These are phyloP conservation scores for Blastocystis sp. DNA, from an alignment of 352 stramenopile genomes.

Conservation along the genomic window DNA sequence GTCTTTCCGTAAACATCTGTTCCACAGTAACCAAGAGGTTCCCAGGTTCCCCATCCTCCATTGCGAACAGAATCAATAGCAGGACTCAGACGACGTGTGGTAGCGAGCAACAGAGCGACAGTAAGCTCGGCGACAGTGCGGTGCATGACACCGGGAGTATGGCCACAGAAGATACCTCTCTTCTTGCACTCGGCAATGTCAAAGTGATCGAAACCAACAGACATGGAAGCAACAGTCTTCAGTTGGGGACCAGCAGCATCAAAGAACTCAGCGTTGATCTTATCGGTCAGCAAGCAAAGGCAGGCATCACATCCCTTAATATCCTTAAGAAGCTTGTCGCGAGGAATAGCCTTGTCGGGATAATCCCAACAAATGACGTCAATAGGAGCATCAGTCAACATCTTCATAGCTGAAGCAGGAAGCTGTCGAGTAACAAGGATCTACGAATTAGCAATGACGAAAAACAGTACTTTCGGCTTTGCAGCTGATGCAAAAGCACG, in stretches of 20 bases:
- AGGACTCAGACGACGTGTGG: conserved; percentile 71
- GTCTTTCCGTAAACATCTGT: conserved; percentile 73
- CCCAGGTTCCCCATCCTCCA: conserved; percentile 74
- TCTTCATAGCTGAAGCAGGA: conserved; percentile 58
- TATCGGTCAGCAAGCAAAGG: conserved; percentile 73
- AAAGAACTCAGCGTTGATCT: conserved; percentile 71
- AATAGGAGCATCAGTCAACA: conserved; percentile 48
- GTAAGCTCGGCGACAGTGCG: conserved; percentile 75
- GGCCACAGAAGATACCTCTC: conserved; percentile 72
- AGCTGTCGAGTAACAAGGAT: conserved; percentile 62
- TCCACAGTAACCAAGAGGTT: conserved; percentile 72
- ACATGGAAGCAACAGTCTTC: conserved; percentile 74
- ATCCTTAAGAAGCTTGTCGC: conserved; percentile 67
- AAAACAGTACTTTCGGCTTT: conserved; percentile 31
- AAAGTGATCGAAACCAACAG: conserved; percentile 81
- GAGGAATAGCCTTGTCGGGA: conserved; percentile 55
- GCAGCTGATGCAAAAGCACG: conserved; percentile 57
- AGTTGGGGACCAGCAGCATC: conserved; percentile 69
- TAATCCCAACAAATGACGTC: conserved; percentile 60
- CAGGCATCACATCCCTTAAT: conserved; percentile 69
- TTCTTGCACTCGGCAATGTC: conserved; percentile 73
- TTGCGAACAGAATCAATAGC: conserved; percentile 73
- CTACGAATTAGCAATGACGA: neutral
- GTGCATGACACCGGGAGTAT: conserved; percentile 77
- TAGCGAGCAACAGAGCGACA: conserved; percentile 72